Percentiles rank a stretch among this genome's conserved stretches.
Conservation (phyloP, 345 rosid species). For the Noccaea bulbosa region DNA sequence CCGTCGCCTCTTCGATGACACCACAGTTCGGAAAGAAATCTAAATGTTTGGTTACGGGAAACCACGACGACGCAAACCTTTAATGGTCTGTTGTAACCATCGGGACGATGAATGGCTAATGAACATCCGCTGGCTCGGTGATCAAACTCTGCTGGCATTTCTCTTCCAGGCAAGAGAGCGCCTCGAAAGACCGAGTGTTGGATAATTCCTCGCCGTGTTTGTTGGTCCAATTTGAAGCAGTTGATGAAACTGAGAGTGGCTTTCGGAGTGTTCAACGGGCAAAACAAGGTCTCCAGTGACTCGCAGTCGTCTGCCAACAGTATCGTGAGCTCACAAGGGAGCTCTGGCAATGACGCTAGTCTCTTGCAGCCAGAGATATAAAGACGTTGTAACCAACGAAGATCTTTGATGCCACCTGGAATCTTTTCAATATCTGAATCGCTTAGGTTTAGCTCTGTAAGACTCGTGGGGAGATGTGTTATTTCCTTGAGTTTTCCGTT, state of each 20-base stretch:
- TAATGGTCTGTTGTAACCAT: background rate
- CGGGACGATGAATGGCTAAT: background rate
- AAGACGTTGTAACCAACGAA: background rate
- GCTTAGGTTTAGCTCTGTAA: background rate
- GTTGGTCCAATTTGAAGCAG: constrained; percentile 7
- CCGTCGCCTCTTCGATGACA: too few species aligned
- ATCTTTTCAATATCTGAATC: background rate
- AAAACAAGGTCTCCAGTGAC: background rate
- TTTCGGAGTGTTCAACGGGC: background rate
- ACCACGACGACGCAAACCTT: background rate
- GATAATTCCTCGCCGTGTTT: constrained; percentile 10
- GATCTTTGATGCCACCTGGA: constrained; percentile 6
- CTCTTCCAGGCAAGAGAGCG: background rate
- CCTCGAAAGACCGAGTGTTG: background rate
- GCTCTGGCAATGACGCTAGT: background rate
- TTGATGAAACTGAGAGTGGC: background rate
- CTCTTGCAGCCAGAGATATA: background rate
- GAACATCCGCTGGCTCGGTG: constrained; percentile 2
- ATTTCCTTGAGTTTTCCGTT: background rate
- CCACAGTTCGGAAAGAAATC: too few species aligned
- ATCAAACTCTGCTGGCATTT: constrained; percentile 12
- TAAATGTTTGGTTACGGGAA: background rate
- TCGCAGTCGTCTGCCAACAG: background rate
- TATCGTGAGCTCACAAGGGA: background rate
- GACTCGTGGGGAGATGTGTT: background rate